phyloP scores from a whole-genome alignment of 176 grass and related monocot species.

The Avena eriantha region DNA sequence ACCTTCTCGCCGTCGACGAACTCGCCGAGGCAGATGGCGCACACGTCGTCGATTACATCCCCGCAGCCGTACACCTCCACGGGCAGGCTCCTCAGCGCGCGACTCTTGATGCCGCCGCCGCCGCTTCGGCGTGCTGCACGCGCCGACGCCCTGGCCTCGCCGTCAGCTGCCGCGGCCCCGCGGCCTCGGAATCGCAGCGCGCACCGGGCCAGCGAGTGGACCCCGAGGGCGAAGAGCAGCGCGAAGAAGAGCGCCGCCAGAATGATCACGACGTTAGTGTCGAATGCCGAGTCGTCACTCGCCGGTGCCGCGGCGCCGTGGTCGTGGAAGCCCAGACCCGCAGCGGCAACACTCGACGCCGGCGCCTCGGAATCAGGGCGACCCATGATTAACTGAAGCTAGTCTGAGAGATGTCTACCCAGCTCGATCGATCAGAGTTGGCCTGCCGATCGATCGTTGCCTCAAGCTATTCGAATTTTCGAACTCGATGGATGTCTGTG shows the following conservation, averaged over 20 bases:
- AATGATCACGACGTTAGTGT: conserved; percentile 86
- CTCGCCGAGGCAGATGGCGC: conserved; percentile 86
- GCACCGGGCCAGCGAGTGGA: conserved; percentile 76
- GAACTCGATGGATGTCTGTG: too few species aligned
- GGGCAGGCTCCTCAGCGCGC: conserved; percentile 66
- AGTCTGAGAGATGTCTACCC: too few species aligned
- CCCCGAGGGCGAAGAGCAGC: conserved; percentile 59
- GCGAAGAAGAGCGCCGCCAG: conserved; percentile 72
- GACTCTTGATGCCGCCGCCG: conserved; percentile 57
- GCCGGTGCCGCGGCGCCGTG: conserved; percentile 8
- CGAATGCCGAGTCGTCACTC: conserved; percentile 47
- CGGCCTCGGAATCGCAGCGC: conserved; percentile 53
- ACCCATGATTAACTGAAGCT: too few species aligned
- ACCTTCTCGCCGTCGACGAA: conserved; percentile 77
- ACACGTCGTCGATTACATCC: conserved; percentile 42
- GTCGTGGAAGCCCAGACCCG: too few species aligned
- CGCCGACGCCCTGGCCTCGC: not conserved
- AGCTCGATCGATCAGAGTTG: too few species aligned
- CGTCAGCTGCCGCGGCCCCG: not conserved
- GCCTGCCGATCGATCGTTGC: too few species aligned
- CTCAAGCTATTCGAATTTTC: too few species aligned
- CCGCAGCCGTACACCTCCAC: conserved; percentile 61
- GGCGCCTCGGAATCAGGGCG: too few species aligned
- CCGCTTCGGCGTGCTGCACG: not conserved
- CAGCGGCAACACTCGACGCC: too few species aligned